Evolutionary conservation across 352 stramenopile species (phyloP).

Genomic region (Pythium sukuiense): DNA sequence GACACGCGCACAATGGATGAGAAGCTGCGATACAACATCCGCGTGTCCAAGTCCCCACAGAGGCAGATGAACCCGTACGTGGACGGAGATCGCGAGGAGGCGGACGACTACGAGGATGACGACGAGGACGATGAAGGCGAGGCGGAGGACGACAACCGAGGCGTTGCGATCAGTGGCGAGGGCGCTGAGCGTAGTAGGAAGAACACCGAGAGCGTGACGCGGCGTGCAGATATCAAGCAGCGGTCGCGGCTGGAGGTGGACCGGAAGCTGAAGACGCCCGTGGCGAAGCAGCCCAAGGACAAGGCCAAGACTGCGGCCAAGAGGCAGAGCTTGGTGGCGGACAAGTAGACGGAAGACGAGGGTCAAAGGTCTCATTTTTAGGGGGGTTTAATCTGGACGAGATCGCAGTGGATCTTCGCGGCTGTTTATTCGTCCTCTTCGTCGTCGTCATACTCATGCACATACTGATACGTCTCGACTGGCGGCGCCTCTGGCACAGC

Average conservation of each 20-base stretch:
- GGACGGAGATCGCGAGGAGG: constrained; percentile 24
- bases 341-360: not conserved
- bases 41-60: constrained; percentile 48
- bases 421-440: constrained; percentile 51
- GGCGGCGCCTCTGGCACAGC: constrained; percentile 82
- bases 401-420: not conserved
- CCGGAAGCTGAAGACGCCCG: constrained; percentile 42
- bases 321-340: constrained; percentile 6
- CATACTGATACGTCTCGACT: constrained; percentile 83
- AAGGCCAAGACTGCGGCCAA: constrained; percentile 18
- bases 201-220: constrained; percentile 37
- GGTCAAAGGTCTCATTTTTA: not conserved
- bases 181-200: constrained; percentile 20
- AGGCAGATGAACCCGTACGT: constrained; percentile 70
- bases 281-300: constrained; percentile 45
- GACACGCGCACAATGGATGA: constrained; percentile 55
- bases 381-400: not conserved
- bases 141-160: constrained; percentile 12
- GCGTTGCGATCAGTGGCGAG: constrained; percentile 13
- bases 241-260: constrained; percentile 58
- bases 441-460: constrained; percentile 87
- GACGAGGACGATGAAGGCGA: constrained; percentile 33
- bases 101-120: constrained; percentile 30
- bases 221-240: constrained; percentile 68
- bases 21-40: constrained; percentile 75